phyloP scores from a whole-genome alignment of 176 grass and related monocot species.

The Triticum urartu region DNA sequence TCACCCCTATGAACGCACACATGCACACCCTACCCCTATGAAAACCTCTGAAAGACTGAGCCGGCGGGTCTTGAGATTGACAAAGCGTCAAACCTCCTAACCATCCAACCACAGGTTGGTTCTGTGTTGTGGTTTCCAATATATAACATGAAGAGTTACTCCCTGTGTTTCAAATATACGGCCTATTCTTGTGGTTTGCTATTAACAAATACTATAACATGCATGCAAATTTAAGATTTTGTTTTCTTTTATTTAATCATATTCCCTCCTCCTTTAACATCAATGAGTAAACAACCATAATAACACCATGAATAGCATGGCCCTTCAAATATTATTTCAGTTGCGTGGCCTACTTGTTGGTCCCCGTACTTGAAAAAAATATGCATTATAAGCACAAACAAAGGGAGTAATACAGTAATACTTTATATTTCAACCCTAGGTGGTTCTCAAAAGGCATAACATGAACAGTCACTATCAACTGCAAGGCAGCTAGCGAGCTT shows the following conservation, averaged over 20 bases:
- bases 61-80: too few relatives aligned
- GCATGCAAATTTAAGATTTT: not conserved
- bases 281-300: not conserved
- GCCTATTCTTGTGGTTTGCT: not conserved
- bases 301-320: not conserved
- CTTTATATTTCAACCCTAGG: not conserved
- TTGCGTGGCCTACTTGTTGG: not conserved
- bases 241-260: not conserved
- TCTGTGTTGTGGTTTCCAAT: constrained; percentile 9
- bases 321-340: not conserved
- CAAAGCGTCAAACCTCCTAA: too few relatives aligned
- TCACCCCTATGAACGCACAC: too few relatives aligned
- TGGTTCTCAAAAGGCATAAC: constrained; percentile 7
- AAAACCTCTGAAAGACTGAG: too few relatives aligned
- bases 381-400: not conserved
- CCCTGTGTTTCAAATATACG: not conserved
- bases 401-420: not conserved
- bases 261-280: not conserved
- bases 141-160: not conserved
- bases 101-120: too few relatives aligned
- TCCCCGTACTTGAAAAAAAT: not conserved
- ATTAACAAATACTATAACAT: not conserved
- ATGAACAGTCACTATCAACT: constrained; percentile 1
- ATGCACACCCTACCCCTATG: too few relatives aligned
- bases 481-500: not conserved